A percentile compares a stretch with the other conserved stretches of the same genome.
These are phyloP conservation scores for Phaeosphaeriaceae sp. DNA, from an alignment of 2,329 filamentous ascomycete genomes.

Conservation along the genomic window DNA sequence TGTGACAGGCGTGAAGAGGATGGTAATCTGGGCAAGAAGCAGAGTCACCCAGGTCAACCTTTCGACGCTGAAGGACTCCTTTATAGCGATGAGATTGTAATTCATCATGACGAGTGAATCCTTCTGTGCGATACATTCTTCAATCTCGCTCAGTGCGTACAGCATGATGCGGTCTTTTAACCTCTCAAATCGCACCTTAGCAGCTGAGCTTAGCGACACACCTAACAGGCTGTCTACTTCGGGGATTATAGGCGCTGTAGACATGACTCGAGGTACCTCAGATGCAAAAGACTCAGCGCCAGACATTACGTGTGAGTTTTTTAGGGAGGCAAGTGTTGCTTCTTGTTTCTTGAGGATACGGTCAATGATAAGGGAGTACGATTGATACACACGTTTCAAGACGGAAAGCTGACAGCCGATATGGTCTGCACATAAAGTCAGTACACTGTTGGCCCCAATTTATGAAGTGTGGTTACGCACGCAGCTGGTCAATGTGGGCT, in stretches of 20 bases:
- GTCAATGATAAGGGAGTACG: slow-evolving; percentile 65
- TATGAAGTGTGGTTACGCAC: too few species aligned
- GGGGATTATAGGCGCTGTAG: slow-evolving; percentile 30
- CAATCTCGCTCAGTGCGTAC: slow-evolving; percentile 67
- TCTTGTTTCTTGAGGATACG: slow-evolving; percentile 60
- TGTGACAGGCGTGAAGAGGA: slow-evolving; percentile 76
- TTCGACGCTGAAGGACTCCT: slow-evolving; percentile 75
- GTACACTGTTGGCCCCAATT: too few species aligned
- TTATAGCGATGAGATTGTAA: slow-evolving; percentile 78
- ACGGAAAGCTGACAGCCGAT: slow-evolving; percentile 67
- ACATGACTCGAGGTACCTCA: slow-evolving; percentile 23
- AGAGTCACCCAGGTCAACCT: slow-evolving; percentile 74
- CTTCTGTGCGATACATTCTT: slow-evolving; percentile 72
- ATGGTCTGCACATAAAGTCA: slow-evolving; percentile 44
- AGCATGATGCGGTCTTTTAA: slow-evolving; percentile 65
- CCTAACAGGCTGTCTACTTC: slow-evolving; percentile 52
- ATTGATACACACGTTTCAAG: slow-evolving; percentile 65
- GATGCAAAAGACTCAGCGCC: slow-evolving; percentile 38
- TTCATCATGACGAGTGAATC: slow-evolving; percentile 74
- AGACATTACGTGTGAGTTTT: slow-evolving; percentile 51
- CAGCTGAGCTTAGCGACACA: slow-evolving; percentile 55
- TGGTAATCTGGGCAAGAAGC: slow-evolving; percentile 74
- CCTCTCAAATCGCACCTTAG: slow-evolving; percentile 64
- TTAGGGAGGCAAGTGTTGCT: slow-evolving; percentile 51
- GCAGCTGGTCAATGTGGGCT: slow-evolving; percentile 58